These are phyloP conservation scores for Monilinia fructicola DNA, from an alignment of 2,329 filamentous ascomycete genomes.

Conservation along the genomic window DNA sequence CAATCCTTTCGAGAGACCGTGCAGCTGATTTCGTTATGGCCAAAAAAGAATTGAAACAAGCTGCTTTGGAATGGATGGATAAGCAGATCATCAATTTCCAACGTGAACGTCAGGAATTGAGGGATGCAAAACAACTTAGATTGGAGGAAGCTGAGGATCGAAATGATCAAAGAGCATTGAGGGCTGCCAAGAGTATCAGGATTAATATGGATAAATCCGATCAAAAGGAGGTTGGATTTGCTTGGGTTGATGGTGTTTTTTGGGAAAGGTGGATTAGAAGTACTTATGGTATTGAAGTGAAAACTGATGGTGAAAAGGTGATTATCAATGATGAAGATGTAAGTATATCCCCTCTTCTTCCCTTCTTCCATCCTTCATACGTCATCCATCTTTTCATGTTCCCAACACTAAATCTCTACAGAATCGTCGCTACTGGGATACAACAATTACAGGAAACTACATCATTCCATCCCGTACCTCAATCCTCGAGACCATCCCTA, in stretches of 20 bases:
- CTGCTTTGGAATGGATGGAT: constrained; percentile 96
- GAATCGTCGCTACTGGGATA: constrained; percentile 95
- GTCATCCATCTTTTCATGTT: no score
- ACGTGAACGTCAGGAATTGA: constrained; percentile 86
- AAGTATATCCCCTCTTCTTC: constrained; percentile 46
- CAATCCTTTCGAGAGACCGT: constrained; percentile 77
- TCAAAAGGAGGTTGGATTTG: constrained; percentile 87
- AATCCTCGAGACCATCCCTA: constrained; percentile 46
- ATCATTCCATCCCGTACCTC: constrained; percentile 76
- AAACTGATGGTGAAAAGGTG: constrained; percentile 80
- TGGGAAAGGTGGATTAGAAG: constrained; percentile 96
- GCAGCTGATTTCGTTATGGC: constrained; percentile 75
- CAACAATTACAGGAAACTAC: constrained; percentile 80
- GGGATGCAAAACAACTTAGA: constrained; percentile 89
- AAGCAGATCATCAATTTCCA: constrained; percentile 91
- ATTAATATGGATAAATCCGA: constrained; percentile 88
- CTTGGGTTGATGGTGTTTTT: constrained; percentile 95
- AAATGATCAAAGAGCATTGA: constrained; percentile 81
- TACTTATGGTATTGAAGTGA: constrained; percentile 89
- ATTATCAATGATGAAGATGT: constrained; percentile 98
- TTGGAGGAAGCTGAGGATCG: constrained; percentile 96
- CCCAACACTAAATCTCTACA: constrained; percentile 43
- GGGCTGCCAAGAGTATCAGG: constrained; percentile 83
- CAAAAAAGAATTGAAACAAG: constrained; percentile 89
- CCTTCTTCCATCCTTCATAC: neutral